Conservation (phyloP, 2,329 filamentous ascomycete genomes). For the Colletotrichum sp. region DNA sequence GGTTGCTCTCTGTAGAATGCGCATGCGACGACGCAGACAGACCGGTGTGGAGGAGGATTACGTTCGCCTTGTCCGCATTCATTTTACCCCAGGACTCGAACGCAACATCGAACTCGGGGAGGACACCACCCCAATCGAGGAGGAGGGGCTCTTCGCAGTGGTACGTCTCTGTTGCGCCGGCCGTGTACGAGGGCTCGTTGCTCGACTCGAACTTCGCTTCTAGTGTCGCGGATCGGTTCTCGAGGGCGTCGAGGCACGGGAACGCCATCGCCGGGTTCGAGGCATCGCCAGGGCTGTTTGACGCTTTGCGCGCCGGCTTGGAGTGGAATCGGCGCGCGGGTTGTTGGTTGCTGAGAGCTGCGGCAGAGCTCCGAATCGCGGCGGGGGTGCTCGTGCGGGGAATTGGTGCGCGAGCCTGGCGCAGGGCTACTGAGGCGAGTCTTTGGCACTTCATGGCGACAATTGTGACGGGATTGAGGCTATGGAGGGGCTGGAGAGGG, state of each 20-base stretch:
- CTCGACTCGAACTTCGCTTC: conserved; percentile 68
- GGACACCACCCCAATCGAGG: conserved; percentile 93
- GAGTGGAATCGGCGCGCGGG: conserved; percentile 15
- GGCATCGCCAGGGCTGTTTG: conserved; percentile 38
- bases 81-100: conserved; percentile 91
- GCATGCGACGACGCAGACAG: conserved; percentile 97
- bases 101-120: conserved; percentile 86
- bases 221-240: conserved; percentile 77
- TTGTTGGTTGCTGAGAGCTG: conserved; percentile 1
- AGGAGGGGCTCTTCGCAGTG: conserved; percentile 75
- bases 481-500: not conserved
- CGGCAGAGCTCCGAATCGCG: not conserved
- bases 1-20: conserved; percentile 85
- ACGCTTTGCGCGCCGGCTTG: conserved; percentile 14
- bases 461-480: not conserved
- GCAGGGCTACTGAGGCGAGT: conserved; percentile 19
- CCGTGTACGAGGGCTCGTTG: conserved; percentile 93
- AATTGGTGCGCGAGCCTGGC: conserved; percentile 7
- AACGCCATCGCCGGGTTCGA: conserved; percentile 89
- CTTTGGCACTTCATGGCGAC: conserved; percentile 22
- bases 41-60: conserved; percentile 90
- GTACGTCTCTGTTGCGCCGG: conserved; percentile 81
- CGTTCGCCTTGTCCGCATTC: conserved; percentile 83
- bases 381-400: conserved; percentile 1
- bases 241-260: conserved; percentile 85